Percentiles rank a stretch among this genome's conserved stretches.
Evolutionary conservation across 1,284 basidiomycete species (phyloP).

Genomic region (Ustilago curta): DNA sequence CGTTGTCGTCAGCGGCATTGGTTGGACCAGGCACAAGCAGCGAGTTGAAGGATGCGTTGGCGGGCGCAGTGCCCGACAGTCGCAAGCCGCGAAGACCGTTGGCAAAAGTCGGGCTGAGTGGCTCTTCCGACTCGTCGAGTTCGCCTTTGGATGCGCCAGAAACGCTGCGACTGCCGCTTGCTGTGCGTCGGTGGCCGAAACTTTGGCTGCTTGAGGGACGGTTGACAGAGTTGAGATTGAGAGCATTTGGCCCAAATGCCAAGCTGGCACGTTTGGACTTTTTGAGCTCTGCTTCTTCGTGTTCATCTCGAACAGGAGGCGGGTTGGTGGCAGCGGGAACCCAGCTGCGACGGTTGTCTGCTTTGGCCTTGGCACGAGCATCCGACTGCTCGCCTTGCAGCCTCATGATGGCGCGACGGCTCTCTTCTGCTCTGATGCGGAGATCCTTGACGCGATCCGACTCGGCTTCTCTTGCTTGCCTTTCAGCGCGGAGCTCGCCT

Average conservation of each 20-base stretch:
- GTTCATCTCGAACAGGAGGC: constrained; percentile 38
- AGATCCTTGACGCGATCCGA: constrained; percentile 64
- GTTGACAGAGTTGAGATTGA: constrained; percentile 22
- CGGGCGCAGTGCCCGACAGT: constrained; percentile 38
- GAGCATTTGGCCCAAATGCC: constrained; percentile 57
- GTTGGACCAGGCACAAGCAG: constrained; percentile 25
- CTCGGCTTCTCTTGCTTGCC: constrained; percentile 53
- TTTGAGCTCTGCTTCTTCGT: constrained; percentile 51
- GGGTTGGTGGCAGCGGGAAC: constrained; percentile 31
- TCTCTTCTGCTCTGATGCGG: constrained; percentile 62
- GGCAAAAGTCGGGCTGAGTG: constrained; percentile 45
- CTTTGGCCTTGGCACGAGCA: constrained; percentile 52
- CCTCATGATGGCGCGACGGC: constrained; percentile 64
- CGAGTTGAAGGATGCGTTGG: constrained; percentile 26
- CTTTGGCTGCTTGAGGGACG: constrained; percentile 21
- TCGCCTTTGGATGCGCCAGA: constrained; percentile 40
- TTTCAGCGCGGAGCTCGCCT: constrained; percentile 31
- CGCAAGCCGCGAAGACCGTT: constrained; percentile 46
- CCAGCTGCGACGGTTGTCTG: constrained; percentile 53
- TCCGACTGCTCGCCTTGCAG: constrained; percentile 59
- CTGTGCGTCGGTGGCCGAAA: constrained; percentile 41
- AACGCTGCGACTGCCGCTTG: constrained; percentile 48
- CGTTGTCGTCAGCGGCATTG: constrained; percentile 19
- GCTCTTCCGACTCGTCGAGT: constrained; percentile 37
- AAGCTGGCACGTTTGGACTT: constrained; percentile 59